Evolutionary conservation across 1,284 basidiomycete species (phyloP).

Genomic region (Polyporus tsugae): DNA sequence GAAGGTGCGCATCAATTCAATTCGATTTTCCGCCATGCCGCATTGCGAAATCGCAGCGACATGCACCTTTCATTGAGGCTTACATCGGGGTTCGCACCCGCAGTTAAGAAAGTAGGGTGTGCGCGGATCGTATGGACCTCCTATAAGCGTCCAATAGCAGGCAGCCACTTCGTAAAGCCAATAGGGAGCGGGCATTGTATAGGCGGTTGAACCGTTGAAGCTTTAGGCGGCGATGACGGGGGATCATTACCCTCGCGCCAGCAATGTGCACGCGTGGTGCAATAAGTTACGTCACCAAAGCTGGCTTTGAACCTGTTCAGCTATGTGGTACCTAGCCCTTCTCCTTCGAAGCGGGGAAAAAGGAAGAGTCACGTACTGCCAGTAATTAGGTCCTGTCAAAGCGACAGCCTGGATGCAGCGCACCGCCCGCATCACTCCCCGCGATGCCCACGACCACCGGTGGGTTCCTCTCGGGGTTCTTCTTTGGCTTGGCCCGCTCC

Average conservation of each 20-base stretch:
- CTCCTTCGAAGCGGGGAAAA: neutral
- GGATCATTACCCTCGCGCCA: neutral
- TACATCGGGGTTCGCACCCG: neutral
- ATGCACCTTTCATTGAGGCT: neutral
- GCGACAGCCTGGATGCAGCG: neutral
- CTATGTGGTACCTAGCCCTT: neutral
- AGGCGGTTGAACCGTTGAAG: constrained; percentile 1
- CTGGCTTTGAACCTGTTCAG: neutral
- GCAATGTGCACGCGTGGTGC: neutral
- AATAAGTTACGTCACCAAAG: neutral
- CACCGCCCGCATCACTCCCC: neutral
- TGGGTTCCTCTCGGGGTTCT: neutral
- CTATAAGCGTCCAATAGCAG: neutral
- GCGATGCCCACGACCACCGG: neutral
- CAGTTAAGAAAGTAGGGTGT: neutral
- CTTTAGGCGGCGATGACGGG: neutral
- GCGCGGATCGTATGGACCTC: neutral
- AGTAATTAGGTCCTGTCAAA: neutral
- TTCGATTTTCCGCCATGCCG: neutral
- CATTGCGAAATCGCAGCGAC: neutral
- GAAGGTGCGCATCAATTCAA: neutral
- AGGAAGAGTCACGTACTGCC: neutral
- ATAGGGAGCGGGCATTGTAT: neutral
- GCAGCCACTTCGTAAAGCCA: neutral
- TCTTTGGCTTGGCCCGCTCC: neutral